Percentiles rank a stretch among this genome's conserved stretches.
These are phyloP conservation scores for Metahyphopichia silvanorum DNA, from an alignment of 805 yeast species.

Conservation along the genomic window DNA sequence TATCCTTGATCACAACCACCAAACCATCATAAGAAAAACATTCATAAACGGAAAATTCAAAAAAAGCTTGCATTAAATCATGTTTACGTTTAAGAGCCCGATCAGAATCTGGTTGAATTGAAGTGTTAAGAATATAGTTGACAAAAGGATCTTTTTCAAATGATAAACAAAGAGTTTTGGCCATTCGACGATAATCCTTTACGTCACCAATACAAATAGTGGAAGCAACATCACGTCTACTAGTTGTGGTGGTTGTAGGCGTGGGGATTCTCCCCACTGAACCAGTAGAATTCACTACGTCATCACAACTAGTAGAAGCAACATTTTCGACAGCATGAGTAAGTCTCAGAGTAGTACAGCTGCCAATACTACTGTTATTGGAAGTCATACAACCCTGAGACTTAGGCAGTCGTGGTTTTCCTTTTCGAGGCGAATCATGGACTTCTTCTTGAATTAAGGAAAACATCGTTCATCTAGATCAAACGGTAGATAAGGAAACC, in stretches of 20 bases:
- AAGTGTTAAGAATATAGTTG: conserved; percentile 43
- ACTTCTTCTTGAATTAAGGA: conserved; percentile 25
- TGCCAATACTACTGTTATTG: conserved; percentile 1
- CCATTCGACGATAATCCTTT: conserved; percentile 55
- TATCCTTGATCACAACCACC: conserved; percentile 48
- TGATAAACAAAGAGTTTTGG: conserved; percentile 49
- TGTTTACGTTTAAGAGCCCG: conserved; percentile 32
- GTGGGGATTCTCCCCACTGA: too few relatives aligned
- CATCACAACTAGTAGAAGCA: neutral
- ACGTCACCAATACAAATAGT: too few relatives aligned
- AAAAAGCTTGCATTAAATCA: conserved; percentile 46
- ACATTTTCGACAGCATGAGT: neutral
- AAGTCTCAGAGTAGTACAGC: conserved; percentile 3
- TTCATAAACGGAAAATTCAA: conserved; percentile 52
- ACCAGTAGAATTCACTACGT: conserved; percentile 13
- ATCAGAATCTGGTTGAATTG: conserved; percentile 20
- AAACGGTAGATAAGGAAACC: neutral
- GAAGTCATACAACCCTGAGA: conserved; percentile 23
- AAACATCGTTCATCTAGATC: conserved; percentile 7
- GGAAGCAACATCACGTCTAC: too few relatives aligned
- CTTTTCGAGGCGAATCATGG: conserved; percentile 26
- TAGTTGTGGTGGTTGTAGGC: too few relatives aligned
- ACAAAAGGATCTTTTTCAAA: conserved; percentile 55
- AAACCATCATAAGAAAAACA: conserved; percentile 48
- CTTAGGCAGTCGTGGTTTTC: conserved; percentile 38